Conservation (phyloP, 2,329 filamentous ascomycete species). For the Phyllosticta ampelicida region DNA sequence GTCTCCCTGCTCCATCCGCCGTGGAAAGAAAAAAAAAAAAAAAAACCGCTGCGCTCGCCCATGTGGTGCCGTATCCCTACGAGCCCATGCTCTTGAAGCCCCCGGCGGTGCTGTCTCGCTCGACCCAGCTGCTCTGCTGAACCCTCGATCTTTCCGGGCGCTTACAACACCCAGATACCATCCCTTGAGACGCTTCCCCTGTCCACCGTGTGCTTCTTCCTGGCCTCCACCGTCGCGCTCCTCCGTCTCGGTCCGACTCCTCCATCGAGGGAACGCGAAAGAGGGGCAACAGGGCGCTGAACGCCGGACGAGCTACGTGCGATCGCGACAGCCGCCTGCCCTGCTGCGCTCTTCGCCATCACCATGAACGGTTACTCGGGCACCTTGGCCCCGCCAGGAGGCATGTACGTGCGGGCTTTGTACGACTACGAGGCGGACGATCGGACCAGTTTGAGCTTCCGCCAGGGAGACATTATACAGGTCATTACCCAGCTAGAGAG, state of each 20-base stretch:
- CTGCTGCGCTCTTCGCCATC: conserved; percentile 13
- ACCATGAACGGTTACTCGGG: conserved; percentile 42
- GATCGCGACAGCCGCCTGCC: conserved; percentile 7
- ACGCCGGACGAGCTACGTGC: conserved; percentile 1
- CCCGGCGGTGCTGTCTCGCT: conserved; percentile 11
- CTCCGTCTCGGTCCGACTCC: conserved; percentile 10
- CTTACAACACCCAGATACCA: background rate
- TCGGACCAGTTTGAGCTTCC: conserved; percentile 91
- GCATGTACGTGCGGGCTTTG: conserved; percentile 84
- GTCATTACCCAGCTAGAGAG: conserved; percentile 97
- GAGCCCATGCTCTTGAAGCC: conserved; percentile 12
- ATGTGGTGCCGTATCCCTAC: conserved; percentile 9
- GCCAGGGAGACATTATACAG: conserved; percentile 93
- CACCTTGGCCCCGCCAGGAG: conserved; percentile 39
- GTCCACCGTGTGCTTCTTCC: conserved; percentile 1
- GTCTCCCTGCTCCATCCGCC: background rate
- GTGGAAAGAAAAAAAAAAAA: no score
- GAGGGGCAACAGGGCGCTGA: conserved; percentile 7
- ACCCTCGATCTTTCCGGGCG: conserved; percentile 2
- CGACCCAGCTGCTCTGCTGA: conserved; percentile 9
- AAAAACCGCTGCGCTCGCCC: conserved; percentile 7
- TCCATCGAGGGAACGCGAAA: conserved; percentile 1
- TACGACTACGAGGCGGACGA: conserved; percentile 99
- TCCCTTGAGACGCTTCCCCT: background rate
- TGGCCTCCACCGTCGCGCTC: conserved; percentile 5